Evolutionary conservation across 1,284 basidiomycete genomes (phyloP).

Genomic region (Papiliotrema fonsecae): DNA sequence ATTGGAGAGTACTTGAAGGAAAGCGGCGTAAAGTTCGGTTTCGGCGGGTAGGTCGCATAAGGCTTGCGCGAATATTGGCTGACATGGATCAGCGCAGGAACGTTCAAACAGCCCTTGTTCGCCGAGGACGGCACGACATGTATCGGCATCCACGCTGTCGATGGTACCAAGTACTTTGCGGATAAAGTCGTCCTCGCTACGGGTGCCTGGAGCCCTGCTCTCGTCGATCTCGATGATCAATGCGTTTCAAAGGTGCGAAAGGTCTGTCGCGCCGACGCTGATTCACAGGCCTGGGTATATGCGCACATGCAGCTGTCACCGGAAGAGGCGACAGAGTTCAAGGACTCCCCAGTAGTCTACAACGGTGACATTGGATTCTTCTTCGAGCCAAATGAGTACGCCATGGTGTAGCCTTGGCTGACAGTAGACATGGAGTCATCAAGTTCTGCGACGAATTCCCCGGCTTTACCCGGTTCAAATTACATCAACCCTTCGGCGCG

Average conservation of each 20-base stretch:
- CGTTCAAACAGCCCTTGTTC: constrained; percentile 26
- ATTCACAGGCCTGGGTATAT: constrained; percentile 31
- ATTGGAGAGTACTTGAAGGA: constrained; percentile 27
- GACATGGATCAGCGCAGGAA: constrained; percentile 16
- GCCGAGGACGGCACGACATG: constrained; percentile 16
- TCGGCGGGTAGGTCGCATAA: constrained; percentile 26
- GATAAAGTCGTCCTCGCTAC: constrained; percentile 39
- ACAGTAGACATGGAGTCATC: constrained; percentile 15
- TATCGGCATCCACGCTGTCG: constrained; percentile 28
- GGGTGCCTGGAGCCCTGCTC: constrained; percentile 40
- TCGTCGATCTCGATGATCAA: constrained; percentile 40
- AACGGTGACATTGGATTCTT: constrained; percentile 12
- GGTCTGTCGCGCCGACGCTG: neutral
- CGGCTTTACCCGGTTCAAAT: constrained; percentile 22
- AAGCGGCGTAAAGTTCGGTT: constrained; percentile 30
- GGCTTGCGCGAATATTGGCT: neutral
- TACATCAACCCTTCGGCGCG: constrained; percentile 21
- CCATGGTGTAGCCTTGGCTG: neutral
- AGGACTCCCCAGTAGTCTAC: constrained; percentile 28
- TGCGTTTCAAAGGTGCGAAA: constrained; percentile 30
- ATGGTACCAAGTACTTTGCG: constrained; percentile 28
- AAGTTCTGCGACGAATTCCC: constrained; percentile 40
- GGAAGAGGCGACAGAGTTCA: constrained; percentile 30
- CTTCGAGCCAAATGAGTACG: constrained; percentile 28
- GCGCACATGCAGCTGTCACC: constrained; percentile 36